These are phyloP conservation scores for Capsella bursapastoris DNA, from an alignment of 345 rosid genomes.

Conservation along the genomic window DNA sequence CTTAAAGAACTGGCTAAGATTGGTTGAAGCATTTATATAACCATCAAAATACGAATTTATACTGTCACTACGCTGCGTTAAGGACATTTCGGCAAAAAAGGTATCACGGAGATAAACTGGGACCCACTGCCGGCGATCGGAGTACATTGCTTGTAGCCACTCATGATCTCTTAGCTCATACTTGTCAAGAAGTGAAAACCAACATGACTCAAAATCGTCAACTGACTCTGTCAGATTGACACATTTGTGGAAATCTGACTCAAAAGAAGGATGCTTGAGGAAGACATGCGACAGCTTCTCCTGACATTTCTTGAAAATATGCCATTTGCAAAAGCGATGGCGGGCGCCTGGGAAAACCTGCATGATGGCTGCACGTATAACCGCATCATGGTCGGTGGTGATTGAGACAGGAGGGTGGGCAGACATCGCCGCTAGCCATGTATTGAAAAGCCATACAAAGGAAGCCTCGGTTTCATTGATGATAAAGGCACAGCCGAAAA, in stretches of 20 bases:
- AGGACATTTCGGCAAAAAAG: conserved; percentile 69
- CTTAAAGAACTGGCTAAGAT: conserved; percentile 56
- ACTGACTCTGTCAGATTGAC: conserved; percentile 50
- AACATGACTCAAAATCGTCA: conserved; percentile 53
- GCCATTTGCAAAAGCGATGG: conserved; percentile 67
- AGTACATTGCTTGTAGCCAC: conserved; percentile 63
- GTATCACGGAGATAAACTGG: conserved; percentile 64
- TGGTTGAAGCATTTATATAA: conserved; percentile 64
- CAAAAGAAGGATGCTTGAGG: conserved; percentile 53
- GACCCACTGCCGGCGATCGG: conserved; percentile 66
- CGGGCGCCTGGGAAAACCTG: conserved; percentile 66
- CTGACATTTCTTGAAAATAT: conserved; percentile 58
- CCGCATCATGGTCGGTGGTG: conserved; percentile 62
- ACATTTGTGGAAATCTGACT: conserved; percentile 54
- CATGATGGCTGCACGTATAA: conserved; percentile 56
- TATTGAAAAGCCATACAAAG: conserved; percentile 63
- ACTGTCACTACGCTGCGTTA: conserved; percentile 58
- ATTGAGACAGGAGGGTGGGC: conserved; percentile 59
- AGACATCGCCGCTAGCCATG: conserved; percentile 66
- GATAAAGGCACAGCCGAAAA: conserved; percentile 67
- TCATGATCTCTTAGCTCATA: conserved; percentile 62
- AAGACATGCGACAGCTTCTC: conserved; percentile 52
- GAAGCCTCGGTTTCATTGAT: conserved; percentile 64
- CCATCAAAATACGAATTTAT: conserved; percentile 74
- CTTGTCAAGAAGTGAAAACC: conserved; percentile 52